Percentiles rank a stretch among this genome's conserved stretches.
Evolutionary conservation across 768 basidiomycete species (phyloP).

Genomic region (Suillus fuscotomentosus): DNA sequence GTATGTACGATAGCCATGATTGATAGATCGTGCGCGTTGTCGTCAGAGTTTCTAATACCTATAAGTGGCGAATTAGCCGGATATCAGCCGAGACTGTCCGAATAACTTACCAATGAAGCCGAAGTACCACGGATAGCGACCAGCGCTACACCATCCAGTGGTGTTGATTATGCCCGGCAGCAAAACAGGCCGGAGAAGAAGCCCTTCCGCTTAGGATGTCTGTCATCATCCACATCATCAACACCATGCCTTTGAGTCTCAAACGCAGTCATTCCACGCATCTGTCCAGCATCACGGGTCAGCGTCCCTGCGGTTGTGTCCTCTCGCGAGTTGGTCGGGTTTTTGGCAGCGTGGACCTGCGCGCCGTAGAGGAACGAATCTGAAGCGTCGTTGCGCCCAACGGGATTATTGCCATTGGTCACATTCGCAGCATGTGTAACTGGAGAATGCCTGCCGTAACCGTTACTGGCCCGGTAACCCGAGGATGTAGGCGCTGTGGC

Average conservation of each 20-base stretch:
- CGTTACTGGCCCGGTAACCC: slow-evolving; percentile 48
- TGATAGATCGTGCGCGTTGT: slow-evolving; percentile 31
- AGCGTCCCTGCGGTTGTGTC: slow-evolving; percentile 45
- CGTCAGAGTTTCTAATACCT: slow-evolving; percentile 29
- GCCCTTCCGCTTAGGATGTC: slow-evolving; percentile 57
- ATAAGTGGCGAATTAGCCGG: slow-evolving; percentile 6
- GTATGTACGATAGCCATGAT: slow-evolving; percentile 31
- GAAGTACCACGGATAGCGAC: slow-evolving; percentile 23
- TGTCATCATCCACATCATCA: slow-evolving; percentile 64
- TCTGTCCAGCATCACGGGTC: slow-evolving; percentile 33
- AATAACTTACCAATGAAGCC: not conserved
- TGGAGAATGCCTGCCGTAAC: slow-evolving; percentile 60
- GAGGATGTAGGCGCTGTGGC: slow-evolving; percentile 60
- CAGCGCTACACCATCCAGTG: slow-evolving; percentile 24
- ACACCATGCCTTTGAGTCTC: slow-evolving; percentile 64
- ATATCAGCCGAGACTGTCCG: not conserved
- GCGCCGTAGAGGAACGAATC: slow-evolving; percentile 68
- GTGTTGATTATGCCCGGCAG: slow-evolving; percentile 54
- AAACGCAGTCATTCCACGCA: slow-evolving; percentile 61
- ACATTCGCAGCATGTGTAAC: slow-evolving; percentile 31
- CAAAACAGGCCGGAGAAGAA: slow-evolving; percentile 68
- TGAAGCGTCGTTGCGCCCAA: slow-evolving; percentile 51
- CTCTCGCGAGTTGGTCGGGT: slow-evolving; percentile 50
- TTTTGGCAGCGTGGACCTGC: slow-evolving; percentile 48
- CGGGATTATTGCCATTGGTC: slow-evolving; percentile 37